Evolutionary conservation across 257 asterid genomes (phyloP).

Genomic region (Sherardia arvensis): DNA sequence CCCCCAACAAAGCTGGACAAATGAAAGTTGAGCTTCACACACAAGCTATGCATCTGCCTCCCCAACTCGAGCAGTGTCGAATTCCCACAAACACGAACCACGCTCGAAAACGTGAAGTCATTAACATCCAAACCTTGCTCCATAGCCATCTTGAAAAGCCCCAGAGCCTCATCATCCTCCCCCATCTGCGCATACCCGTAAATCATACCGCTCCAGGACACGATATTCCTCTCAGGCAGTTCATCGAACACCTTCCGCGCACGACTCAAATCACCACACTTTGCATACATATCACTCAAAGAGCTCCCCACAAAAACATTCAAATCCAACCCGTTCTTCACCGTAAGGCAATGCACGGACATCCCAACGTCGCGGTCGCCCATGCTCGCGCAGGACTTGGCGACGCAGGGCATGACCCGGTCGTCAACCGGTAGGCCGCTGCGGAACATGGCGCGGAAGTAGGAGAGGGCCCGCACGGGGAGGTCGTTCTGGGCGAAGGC

Average conservation of each 20-base stretch:
- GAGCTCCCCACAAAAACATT: constrained; percentile 76
- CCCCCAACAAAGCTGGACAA: constrained; percentile 60
- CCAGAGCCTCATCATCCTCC: constrained; percentile 60
- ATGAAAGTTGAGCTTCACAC: constrained; percentile 51
- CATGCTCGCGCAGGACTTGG: constrained; percentile 52
- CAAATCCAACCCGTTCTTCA: constrained; percentile 41
- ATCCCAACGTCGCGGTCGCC: constrained; percentile 27
- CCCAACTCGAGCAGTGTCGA: constrained; percentile 66
- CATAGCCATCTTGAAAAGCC: constrained; percentile 58
- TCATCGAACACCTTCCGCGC: constrained; percentile 76
- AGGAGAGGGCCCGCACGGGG: constrained; percentile 44
- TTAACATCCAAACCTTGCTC: constrained; percentile 46
- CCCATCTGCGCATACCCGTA: constrained; percentile 70
- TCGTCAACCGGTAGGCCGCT: constrained; percentile 42
- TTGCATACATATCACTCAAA: constrained; percentile 67
- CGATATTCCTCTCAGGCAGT: constrained; percentile 80
- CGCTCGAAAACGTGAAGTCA: constrained; percentile 76
- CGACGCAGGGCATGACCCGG: constrained; percentile 48
- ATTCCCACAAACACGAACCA: constrained; percentile 75
- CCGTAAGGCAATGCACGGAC: constrained; percentile 49
- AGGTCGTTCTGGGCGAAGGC: constrained; percentile 61
- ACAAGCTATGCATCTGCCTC: constrained; percentile 63
- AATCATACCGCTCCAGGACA: constrained; percentile 85
- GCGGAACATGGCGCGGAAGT: constrained; percentile 42
- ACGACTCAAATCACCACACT: constrained; percentile 43